A percentile compares a stretch with the other conserved stretches of the same genome.
These are phyloP conservation scores for Xylaria venustula DNA, from an alignment of 495 filamentous ascomycete species.

Conservation along the genomic window DNA sequence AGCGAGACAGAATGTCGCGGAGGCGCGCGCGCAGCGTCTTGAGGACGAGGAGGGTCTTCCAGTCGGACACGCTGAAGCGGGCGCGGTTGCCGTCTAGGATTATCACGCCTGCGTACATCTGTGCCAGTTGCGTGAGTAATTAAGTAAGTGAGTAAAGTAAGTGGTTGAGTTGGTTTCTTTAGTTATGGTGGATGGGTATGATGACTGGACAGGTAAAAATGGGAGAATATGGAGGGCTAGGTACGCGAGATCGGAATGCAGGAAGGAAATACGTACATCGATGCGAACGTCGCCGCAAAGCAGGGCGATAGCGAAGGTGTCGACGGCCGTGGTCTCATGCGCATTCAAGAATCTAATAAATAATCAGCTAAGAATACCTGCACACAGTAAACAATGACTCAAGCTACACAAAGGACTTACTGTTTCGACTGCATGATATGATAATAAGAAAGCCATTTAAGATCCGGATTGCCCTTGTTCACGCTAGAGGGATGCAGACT, in stretches of 20 bases:
- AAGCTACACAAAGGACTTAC: conserved; percentile 34
- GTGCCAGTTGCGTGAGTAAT: no score
- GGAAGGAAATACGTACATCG: conserved; percentile 45
- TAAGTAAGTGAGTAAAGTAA: no score
- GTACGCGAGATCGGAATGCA: neutral
- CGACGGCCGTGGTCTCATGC: conserved; percentile 80
- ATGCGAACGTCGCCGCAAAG: conserved; percentile 86
- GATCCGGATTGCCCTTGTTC: conserved; percentile 65
- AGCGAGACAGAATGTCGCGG: conserved; percentile 65
- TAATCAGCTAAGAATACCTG: neutral
- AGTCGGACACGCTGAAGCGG: conserved; percentile 83
- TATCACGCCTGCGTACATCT: conserved; percentile 82
- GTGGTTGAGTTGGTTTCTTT: conserved; percentile 1
- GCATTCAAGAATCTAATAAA: conserved; percentile 71
- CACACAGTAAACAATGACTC: no score
- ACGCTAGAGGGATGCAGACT: conserved; percentile 81
- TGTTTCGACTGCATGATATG: conserved; percentile 91
- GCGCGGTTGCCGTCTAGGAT: conserved; percentile 82
- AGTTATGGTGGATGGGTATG: neutral
- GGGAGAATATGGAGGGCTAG: neutral
- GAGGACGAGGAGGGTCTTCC: conserved; percentile 84
- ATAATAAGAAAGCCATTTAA: conserved; percentile 89
- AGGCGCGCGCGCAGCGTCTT: conserved; percentile 70
- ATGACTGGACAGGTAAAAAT: no score
- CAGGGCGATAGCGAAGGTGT: conserved; percentile 77